Percentiles rank a stretch among this genome's conserved stretches.
phyloP scores from a whole-genome alignment of 306 rosid species.

The Cicer chorassanicum region DNA sequence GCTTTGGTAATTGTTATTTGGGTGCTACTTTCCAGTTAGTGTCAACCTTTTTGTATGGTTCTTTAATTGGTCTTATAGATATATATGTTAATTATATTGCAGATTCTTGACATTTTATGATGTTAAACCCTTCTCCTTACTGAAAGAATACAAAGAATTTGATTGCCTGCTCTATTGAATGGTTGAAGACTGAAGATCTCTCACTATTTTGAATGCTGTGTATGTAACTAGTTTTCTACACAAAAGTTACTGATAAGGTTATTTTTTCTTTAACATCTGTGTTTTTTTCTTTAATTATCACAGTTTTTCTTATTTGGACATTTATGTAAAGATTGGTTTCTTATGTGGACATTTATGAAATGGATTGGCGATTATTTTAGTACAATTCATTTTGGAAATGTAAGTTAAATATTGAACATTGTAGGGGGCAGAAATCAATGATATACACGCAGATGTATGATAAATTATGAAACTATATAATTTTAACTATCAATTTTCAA shows the following conservation, averaged over 20 bases:
- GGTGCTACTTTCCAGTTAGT: background rate
- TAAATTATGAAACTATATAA: too few relatives aligned
- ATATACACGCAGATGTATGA: too few relatives aligned
- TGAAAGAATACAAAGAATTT: conserved; percentile 40
- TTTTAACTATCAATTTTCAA: too few relatives aligned
- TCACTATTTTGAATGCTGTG: conserved; percentile 26
- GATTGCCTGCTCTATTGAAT: conserved; percentile 38
- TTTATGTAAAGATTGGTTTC: background rate
- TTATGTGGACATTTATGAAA: too few relatives aligned
- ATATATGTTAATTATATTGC: conserved; percentile 49
- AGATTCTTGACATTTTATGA: conserved; percentile 86
- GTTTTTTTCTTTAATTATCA: background rate
- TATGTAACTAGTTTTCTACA: conserved; percentile 37
- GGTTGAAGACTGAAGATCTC: conserved; percentile 39
- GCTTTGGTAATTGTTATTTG: background rate
- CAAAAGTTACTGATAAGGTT: background rate
- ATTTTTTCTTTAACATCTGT: background rate
- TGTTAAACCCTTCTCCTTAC: conserved; percentile 26
- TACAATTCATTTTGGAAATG: too few relatives aligned
- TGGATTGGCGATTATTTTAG: too few relatives aligned
- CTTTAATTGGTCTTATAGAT: conserved; percentile 38
- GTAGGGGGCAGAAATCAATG: too few relatives aligned
- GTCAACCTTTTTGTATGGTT: conserved; percentile 8
- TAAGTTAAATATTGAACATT: too few relatives aligned
- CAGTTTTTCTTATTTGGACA: background rate